phyloP scores from a whole-genome alignment of 176 grass and related monocot genomes.

The Oryza rufipogon region DNA sequence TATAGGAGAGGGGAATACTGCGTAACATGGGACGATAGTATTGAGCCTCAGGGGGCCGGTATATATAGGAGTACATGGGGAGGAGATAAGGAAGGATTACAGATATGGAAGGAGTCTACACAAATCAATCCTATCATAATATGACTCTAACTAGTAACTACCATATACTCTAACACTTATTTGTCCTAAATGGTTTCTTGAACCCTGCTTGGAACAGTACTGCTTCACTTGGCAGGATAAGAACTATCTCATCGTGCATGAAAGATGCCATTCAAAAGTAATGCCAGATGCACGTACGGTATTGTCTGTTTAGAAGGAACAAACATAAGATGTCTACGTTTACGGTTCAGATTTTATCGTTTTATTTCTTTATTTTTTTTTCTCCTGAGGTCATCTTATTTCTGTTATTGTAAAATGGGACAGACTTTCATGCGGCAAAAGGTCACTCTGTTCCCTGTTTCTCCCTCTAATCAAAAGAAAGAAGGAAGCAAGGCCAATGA shows the following conservation, averaged over 20 bases:
- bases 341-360: constrained; percentile 3
- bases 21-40: no score
- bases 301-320: constrained; percentile 27
- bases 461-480: constrained; percentile 57
- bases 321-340: not conserved
- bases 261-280: constrained; percentile 4
- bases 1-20: no score
- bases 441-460: constrained; percentile 68
- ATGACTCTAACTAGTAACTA: no score
- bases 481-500: constrained; percentile 55
- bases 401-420: constrained; percentile 60
- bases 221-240: not conserved
- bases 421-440: constrained; percentile 99
- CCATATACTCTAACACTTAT: no score
- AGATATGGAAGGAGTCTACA: no score
- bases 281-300: not conserved
- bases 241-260: constrained; percentile 10
- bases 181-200: constrained; percentile 6
- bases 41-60: no score
- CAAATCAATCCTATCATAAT: no score
- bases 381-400: constrained; percentile 38
- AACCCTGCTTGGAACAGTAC: constrained; percentile 5
- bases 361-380: constrained; percentile 27
- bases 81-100: no score
- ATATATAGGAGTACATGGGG: no score